Percentiles rank a stretch among this genome's conserved stretches.
These are phyloP conservation scores for Dioscorea alata DNA, from an alignment of 106 monocot species.

Conservation along the genomic window DNA sequence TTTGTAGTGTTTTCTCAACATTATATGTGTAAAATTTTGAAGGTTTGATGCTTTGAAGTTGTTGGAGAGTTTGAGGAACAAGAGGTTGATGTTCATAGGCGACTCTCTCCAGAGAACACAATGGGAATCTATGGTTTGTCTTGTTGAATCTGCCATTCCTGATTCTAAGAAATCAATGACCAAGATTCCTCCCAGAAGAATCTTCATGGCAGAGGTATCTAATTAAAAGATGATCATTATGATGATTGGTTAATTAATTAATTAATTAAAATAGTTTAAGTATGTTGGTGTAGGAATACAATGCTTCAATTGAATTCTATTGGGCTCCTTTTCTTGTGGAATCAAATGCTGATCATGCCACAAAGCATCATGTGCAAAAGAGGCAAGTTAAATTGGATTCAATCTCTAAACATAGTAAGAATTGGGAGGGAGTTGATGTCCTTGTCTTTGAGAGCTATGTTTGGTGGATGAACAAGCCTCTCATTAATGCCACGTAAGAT, in stretches of 20 bases:
- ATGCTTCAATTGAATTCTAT: slow-evolving; percentile 38
- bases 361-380: slow-evolving; percentile 32
- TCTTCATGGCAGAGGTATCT: slow-evolving; percentile 27
- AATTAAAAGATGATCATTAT: too few relatives aligned
- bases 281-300: slow-evolving; percentile 18
- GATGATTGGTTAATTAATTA: too few relatives aligned
- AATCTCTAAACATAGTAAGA: slow-evolving; percentile 22
- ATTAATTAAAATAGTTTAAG: too few relatives aligned
- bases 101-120: slow-evolving; percentile 47
- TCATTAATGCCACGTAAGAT: slow-evolving; percentile 33
- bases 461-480: slow-evolving; percentile 39
- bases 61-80: slow-evolving; percentile 27
- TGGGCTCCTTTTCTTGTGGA: slow-evolving; percentile 39
- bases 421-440: slow-evolving; percentile 26
- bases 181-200: slow-evolving; percentile 29
- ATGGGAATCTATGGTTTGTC: slow-evolving; percentile 56
- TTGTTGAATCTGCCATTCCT: slow-evolving; percentile 23
- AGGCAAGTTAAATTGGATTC: slow-evolving; percentile 34
- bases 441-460: slow-evolving; percentile 44
- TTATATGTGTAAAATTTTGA: not conserved
- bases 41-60: slow-evolving; percentile 24
- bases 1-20: too few relatives aligned
- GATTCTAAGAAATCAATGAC: slow-evolving; percentile 18
- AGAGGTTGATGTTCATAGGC: slow-evolving; percentile 42
- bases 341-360: slow-evolving; percentile 34